Percentiles rank a stretch among this genome's conserved stretches.
phyloP scores from a whole-genome alignment of 176 grass and related monocot species.

The Avena atlantica region DNA sequence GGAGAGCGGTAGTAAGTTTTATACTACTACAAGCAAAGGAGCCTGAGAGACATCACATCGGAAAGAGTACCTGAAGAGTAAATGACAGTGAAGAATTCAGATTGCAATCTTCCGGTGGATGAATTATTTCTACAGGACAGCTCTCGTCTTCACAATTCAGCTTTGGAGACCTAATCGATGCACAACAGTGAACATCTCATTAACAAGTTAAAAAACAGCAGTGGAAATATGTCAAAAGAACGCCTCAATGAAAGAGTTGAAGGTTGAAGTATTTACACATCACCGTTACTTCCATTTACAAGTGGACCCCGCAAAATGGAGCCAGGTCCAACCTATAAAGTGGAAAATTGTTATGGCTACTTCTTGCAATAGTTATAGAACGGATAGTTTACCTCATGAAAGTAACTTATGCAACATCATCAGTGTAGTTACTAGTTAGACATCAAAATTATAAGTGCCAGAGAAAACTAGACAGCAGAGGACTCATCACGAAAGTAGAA shows the following conservation, averaged over 20 bases:
- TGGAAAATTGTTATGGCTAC: constrained; percentile 16
- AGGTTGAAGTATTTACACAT: constrained; percentile 78
- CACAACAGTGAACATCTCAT: constrained; percentile 45
- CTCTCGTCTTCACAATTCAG: constrained; percentile 84
- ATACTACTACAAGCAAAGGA: constrained; percentile 6
- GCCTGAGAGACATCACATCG: not conserved
- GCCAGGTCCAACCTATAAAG: constrained; percentile 95
- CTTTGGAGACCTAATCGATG: constrained; percentile 78
- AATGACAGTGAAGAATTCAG: constrained; percentile 96
- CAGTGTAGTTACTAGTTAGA: not conserved
- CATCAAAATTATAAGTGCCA: not conserved
- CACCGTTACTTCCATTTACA: constrained; percentile 71
- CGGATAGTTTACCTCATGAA: constrained; percentile 7
- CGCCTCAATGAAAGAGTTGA: constrained; percentile 36
- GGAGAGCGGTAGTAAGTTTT: constrained; percentile 5
- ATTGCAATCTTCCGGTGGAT: constrained; percentile 99
- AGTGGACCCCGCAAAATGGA: constrained; percentile 85
- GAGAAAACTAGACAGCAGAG: constrained; percentile 13
- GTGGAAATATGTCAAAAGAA: constrained; percentile 34
- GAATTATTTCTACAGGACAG: constrained; percentile 89
- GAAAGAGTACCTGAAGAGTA: constrained; percentile 85
- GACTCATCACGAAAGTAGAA: not conserved
- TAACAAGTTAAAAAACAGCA: constrained; percentile 4
- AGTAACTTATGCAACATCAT: constrained; percentile 27
- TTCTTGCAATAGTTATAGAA: constrained; percentile 14